Evolutionary conservation across 2,329 filamentous ascomycete genomes (phyloP).

Genomic region (Gnomoniopsis sp.): DNA sequence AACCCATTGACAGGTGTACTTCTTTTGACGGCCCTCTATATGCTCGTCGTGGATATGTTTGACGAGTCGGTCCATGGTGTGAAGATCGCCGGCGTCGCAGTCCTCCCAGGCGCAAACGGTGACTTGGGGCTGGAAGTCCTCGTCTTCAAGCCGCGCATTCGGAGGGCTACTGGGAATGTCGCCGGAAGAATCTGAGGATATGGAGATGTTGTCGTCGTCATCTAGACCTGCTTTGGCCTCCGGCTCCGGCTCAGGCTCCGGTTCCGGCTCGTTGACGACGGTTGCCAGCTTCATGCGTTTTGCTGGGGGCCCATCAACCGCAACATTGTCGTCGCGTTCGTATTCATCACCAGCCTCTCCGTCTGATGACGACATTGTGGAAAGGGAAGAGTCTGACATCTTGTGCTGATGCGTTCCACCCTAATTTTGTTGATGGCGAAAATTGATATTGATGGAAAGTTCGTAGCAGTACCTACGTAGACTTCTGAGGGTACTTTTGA

Average conservation of each 20-base stretch:
- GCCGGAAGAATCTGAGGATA: conserved; percentile 79
- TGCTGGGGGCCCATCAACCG: conserved; percentile 38
- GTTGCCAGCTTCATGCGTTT: conserved; percentile 48
- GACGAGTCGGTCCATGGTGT: conserved; percentile 78
- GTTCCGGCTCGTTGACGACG: conserved; percentile 40
- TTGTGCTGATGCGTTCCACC: background rate
- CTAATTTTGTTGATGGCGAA: background rate
- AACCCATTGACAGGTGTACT: conserved; percentile 97
- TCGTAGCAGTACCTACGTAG: no score
- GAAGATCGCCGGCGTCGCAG: conserved; percentile 66
- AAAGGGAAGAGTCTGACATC: conserved; percentile 42
- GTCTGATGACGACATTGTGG: conserved; percentile 39
- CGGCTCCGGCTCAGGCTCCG: conserved; percentile 46
- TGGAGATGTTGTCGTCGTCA: conserved; percentile 44
- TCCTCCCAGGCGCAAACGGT: conserved; percentile 76
- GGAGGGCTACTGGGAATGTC: conserved; percentile 72
- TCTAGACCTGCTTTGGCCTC: conserved; percentile 47
- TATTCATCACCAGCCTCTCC: conserved; percentile 34
- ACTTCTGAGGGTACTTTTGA: background rate
- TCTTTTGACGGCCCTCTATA: conserved; percentile 89
- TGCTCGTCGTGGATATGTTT: conserved; percentile 89
- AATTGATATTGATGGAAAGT: background rate
- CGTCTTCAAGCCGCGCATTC: conserved; percentile 67
- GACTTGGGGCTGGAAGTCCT: conserved; percentile 73
- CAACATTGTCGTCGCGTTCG: conserved; percentile 35